These are phyloP conservation scores for Penicillium steckii DNA, from an alignment of 495 filamentous ascomycete genomes.

Conservation along the genomic window DNA sequence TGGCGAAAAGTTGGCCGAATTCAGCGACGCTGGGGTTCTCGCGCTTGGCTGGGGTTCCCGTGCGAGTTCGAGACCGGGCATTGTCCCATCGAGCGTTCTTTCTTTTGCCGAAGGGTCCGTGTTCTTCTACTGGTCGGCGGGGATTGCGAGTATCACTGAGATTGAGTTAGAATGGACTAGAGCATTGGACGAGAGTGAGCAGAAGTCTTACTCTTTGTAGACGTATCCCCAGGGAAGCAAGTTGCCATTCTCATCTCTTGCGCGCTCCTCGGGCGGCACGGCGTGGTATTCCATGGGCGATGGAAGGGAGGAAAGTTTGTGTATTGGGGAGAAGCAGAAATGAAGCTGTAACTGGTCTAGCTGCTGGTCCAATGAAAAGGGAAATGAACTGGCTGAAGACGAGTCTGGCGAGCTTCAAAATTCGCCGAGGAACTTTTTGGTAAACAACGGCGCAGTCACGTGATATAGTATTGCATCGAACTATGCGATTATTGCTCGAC, in stretches of 20 bases:
- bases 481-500: no score
- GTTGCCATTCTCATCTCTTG: constrained; percentile 58
- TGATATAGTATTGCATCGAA: constrained; percentile 3
- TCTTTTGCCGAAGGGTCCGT: constrained; percentile 61
- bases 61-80: constrained; percentile 54
- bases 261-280: constrained; percentile 63
- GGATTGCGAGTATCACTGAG: constrained; percentile 46
- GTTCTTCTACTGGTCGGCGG: constrained; percentile 56
- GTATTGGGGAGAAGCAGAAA: background rate
- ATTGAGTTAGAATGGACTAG: no score
- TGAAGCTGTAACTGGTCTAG: no score
- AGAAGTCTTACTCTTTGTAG: constrained; percentile 55
- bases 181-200: no score
- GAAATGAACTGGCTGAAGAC: background rate
- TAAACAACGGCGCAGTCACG: constrained; percentile 29
- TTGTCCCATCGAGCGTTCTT: constrained; percentile 50
- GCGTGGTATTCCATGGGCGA: constrained; percentile 61
- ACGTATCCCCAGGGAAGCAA: constrained; percentile 61
- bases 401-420: constrained; percentile 1
- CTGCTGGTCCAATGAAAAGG: background rate
- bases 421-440: constrained; percentile 21
- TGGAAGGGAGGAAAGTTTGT: background rate
- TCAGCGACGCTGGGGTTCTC: constrained; percentile 57
- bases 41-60: constrained; percentile 57
- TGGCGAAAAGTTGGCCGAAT: constrained; percentile 46